Evolutionary conservation across 2,329 filamentous ascomycete species (phyloP), one percentile per base, ranked within the genome.

Genomic region (Fusarium sp.): DNA sequence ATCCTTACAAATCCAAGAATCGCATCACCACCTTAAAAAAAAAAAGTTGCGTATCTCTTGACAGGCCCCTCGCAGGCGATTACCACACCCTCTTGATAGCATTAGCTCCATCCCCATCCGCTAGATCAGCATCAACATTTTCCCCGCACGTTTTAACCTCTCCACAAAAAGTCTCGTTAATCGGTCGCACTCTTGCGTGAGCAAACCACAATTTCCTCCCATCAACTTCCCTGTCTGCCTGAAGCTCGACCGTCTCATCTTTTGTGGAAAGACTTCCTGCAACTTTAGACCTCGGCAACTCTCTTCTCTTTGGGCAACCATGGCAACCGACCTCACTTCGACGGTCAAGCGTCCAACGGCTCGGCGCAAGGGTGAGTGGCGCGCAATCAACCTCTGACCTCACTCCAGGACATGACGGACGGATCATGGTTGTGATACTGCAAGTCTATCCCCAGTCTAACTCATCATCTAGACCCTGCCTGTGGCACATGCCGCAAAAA

Each of bases 401-500:
- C 27, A 22, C 27, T 27, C 42, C 36, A 38, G 6, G 4, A 5
- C 36, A 17, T 17, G 36, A 10, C 10, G 11, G 6, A 24, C 12
- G 22, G 42, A 46, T 22, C 42, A 27, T 49, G 44, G 16, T 24
- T 9, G 44, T 49, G 44, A 49, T 29, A 9, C 42, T 46, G 20
- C 20, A 46, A 22, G 22, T 11, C 27, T 7, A 42, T 22, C n/a
- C 6, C 22, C 44, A 49, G 27, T 49, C 44, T 49, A 49, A 70
- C 49, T 6, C 3, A 33, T 17, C 9, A 29, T 36, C 6, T 1
- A 80, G 79, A 80, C 38, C 79, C 78, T 22, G 79, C 79, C 0
- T 80, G 79, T 35, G 79, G 79, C 2, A 80, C 79, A 4, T 80
- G 79, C 46, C 77, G 79, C 42, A 80, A 76, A 31, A 80, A 80